Percentiles rank a stretch among this genome's conserved stretches.
Conservation (phyloP, 345 rosid genomes). For the Viola odorata region DNA sequence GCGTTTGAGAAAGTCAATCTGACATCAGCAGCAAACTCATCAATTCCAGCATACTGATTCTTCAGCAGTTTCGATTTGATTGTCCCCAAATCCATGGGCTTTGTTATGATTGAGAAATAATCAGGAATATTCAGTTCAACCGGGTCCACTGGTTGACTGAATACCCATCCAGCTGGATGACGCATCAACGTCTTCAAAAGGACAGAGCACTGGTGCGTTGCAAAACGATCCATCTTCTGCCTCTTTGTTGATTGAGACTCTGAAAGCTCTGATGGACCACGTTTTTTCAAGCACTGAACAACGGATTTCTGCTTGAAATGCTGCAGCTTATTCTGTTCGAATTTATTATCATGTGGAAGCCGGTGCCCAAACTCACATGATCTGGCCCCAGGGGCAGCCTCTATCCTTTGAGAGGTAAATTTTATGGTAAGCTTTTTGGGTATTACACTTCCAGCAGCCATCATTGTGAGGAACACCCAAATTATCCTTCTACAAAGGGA, state of each 20-base stretch:
- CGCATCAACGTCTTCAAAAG: slow-evolving; percentile 39
- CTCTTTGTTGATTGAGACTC: slow-evolving; percentile 44
- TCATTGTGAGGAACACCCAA: slow-evolving; percentile 26
- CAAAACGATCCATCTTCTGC: slow-evolving; percentile 46
- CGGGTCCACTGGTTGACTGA: slow-evolving; percentile 74
- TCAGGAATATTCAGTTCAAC: slow-evolving; percentile 59
- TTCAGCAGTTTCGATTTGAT: slow-evolving; percentile 48
- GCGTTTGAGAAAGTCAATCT: slow-evolving; percentile 79
- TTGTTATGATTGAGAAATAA: slow-evolving; percentile 56
- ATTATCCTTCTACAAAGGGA: not conserved
- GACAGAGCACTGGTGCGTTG: slow-evolving; percentile 44
- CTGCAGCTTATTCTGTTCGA: not conserved
- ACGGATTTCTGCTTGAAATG: slow-evolving; percentile 16
- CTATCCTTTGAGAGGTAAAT: slow-evolving; percentile 37
- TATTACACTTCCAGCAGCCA: slow-evolving; percentile 33
- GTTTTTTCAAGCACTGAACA: slow-evolving; percentile 30
- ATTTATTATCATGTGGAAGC: no score
- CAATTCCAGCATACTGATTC: slow-evolving; percentile 32
- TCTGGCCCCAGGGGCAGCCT: slow-evolving; percentile 20
- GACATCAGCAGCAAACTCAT: slow-evolving; percentile 81
- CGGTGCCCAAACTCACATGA: no score
- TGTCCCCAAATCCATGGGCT: slow-evolving; percentile 93
- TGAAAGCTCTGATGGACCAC: slow-evolving; percentile 20
- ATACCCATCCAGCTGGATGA: slow-evolving; percentile 51
- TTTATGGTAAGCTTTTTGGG: slow-evolving; percentile 50